Conservation (phyloP, 257 asterid genomes). For the Lycium barbarum region DNA sequence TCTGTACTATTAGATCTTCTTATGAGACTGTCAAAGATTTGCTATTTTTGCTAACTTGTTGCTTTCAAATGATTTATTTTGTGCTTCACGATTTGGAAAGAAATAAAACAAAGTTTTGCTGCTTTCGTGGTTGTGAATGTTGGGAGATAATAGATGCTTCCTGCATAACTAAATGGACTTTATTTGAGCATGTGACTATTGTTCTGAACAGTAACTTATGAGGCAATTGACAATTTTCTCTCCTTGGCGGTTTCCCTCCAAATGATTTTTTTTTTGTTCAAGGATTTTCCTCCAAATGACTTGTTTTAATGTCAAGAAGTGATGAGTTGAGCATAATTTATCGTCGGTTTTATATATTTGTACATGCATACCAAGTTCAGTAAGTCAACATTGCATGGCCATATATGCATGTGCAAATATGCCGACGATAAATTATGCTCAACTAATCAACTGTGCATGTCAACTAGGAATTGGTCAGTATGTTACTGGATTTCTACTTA, state of each 20-base stretch:
- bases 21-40: neutral
- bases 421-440: too few species aligned
- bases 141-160: neutral
- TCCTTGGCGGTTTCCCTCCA: neutral
- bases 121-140: neutral
- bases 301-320: neutral
- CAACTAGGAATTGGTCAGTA: neutral
- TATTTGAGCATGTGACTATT: neutral
- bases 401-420: neutral
- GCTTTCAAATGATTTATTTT: neutral
- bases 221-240: neutral
- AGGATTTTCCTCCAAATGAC: neutral
- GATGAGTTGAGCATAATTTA: neutral
- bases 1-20: neutral
- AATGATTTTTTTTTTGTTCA: neutral
- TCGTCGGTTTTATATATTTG: neutral
- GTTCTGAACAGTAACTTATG: neutral
- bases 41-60: neutral
- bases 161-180: neutral
- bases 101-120: neutral
- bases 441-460: neutral
- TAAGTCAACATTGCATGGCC: conserved; percentile 14
- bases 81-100: neutral
- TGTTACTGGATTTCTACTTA: neutral
- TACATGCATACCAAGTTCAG: neutral